Evolutionary conservation across 352 stramenopile species (phyloP), one percentile per base, ranked within the genome.

Genomic region (Pythium periplocum): DNA sequence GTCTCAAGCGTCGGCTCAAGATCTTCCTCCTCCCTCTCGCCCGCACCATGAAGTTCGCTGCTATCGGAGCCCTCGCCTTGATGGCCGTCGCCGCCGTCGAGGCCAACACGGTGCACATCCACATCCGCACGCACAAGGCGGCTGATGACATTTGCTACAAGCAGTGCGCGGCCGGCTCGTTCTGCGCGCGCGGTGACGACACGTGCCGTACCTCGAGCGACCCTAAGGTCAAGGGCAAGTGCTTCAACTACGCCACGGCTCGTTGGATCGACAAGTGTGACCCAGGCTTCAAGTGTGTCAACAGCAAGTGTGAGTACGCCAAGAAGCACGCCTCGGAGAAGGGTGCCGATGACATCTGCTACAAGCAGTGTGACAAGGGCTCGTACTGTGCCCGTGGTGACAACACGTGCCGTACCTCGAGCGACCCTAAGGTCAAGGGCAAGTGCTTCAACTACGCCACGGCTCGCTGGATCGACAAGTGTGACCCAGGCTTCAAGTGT

Each of bases 321-420:
- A 26, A 26, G 17, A 26, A 26, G 17, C 17, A 26, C 17, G 17
- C 17, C 17, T 26, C 17, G 34, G 12, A 50, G 10, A 55, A 45
- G 48, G 48, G 11, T 31, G 8, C n/a, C 2, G 46, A 54, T 9
- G 8, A 30, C 17, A 17, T 40, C 17, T n/a, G 1, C 63, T 63
- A 3, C 59, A 58, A 58, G 50, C 11, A 51, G n/a, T 79, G 69
- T 30, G 48, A 60, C 0, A 45, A 30, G 9, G 51, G 60, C 39
- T 59, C 72, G 47, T 75, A 73, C 55, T 81, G 71, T 44, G 68
- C 72, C 46, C 61, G 61, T 35, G 61, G 57, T 37, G 60, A 48
- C 9, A 26, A 26, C 17, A 26, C 17, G 17, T 26, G 17, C 17
- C 17, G 17, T 26, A 26, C 17, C 17, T 26, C 17, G 17, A 26